These are phyloP conservation scores for Heliocybe sulcata DNA, from an alignment of 1,284 basidiomycete genomes.

Conservation along the genomic window DNA sequence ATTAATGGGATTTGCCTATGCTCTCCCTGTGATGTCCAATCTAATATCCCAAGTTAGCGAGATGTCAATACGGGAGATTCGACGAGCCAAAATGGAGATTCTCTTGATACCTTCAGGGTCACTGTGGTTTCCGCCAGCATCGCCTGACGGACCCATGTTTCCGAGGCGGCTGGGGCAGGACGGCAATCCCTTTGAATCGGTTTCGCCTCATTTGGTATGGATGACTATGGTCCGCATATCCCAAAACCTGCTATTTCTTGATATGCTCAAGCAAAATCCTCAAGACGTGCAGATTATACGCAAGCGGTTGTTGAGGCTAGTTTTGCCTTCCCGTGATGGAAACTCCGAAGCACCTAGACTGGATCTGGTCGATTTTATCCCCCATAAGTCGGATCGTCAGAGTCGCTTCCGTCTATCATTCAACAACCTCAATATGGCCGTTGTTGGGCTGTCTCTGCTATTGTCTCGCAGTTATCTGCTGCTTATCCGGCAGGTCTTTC, in stretches of 20 bases:
- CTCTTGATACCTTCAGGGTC: constrained; percentile 66
- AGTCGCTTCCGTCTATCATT: not conserved
- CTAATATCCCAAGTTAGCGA: constrained; percentile 61
- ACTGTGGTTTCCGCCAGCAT: constrained; percentile 53
- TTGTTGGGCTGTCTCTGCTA: constrained; percentile 43
- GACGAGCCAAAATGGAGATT: constrained; percentile 66
- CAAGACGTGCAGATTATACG: constrained; percentile 68
- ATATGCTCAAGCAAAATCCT: constrained; percentile 59
- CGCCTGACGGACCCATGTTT: constrained; percentile 52
- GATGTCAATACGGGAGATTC: constrained; percentile 67
- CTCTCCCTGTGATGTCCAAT: constrained; percentile 49
- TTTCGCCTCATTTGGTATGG: constrained; percentile 42
- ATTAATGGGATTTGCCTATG: constrained; percentile 45
- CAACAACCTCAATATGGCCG: constrained; percentile 8
- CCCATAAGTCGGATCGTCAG: constrained; percentile 16
- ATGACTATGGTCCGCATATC: constrained; percentile 62
- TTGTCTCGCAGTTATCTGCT: constrained; percentile 67
- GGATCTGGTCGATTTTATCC: constrained; percentile 34
- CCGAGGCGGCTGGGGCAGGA: constrained; percentile 32
- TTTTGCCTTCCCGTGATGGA: constrained; percentile 41
- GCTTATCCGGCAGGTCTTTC: constrained; percentile 65
- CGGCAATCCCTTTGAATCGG: constrained; percentile 37
- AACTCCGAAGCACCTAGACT: constrained; percentile 23
- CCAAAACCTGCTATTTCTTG: constrained; percentile 64
- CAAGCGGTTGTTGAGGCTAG: constrained; percentile 60